These are phyloP conservation scores for Colletotrichum chrysophilum DNA, from an alignment of 2,329 filamentous ascomycete species.

Conservation along the genomic window DNA sequence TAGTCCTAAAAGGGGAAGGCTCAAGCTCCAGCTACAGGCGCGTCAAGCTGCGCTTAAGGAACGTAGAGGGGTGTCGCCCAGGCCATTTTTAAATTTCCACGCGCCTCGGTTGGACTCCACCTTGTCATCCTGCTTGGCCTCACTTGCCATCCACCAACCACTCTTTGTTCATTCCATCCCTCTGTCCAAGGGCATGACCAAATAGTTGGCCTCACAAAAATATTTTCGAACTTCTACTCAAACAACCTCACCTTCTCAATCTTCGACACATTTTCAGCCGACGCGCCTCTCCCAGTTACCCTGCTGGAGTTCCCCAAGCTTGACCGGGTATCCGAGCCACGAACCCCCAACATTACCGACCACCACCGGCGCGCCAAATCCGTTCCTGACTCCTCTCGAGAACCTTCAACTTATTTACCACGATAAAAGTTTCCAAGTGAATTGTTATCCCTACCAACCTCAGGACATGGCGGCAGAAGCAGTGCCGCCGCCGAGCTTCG, in stretches of 20 bases:
- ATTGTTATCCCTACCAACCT: not conserved
- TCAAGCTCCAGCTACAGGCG: not conserved
- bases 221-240: not conserved
- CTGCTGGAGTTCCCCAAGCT: not conserved
- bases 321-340: not conserved
- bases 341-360: not conserved
- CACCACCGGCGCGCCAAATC: not conserved
- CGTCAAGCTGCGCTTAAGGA: constrained; percentile 8
- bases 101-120: constrained; percentile 15
- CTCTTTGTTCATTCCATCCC: not conserved
- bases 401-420: not conserved
- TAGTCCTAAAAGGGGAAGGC: not conserved
- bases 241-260: not conserved
- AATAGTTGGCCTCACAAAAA: not conserved
- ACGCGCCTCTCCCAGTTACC: not conserved
- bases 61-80: constrained; percentile 8
- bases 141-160: not conserved
- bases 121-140: not conserved
- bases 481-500: constrained; percentile 1
- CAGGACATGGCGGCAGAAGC: constrained; percentile 12
- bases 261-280: not conserved
- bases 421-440: not conserved
- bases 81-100: constrained; percentile 17
- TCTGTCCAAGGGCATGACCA: not conserved
- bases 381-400: not conserved